A percentile compares a stretch with the other conserved stretches of the same genome.
Conservation (phyloP, 176 grass and related monocot species). For the Sorghum bicolor region DNA sequence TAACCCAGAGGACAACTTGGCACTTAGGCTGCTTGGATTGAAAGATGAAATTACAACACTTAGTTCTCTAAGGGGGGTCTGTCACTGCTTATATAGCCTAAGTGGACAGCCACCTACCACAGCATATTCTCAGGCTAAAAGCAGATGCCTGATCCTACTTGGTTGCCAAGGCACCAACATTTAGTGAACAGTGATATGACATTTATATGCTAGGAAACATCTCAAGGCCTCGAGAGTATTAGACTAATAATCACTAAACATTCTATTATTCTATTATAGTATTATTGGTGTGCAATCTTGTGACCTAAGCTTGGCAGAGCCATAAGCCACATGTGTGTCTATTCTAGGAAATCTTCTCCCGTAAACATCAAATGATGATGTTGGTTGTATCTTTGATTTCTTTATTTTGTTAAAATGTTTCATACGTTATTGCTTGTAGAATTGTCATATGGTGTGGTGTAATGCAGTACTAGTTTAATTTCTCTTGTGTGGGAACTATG, state of each 20-base stretch:
- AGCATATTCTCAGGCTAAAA: no score
- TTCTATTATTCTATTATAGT: not conserved
- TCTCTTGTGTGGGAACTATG: not conserved
- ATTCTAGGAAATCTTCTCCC: not conserved
- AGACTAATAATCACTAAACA: not conserved
- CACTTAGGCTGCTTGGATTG: no score
- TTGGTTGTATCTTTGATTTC: not conserved
- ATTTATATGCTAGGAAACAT: constrained; percentile 7
- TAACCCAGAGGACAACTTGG: no score
- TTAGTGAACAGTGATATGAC: not conserved
- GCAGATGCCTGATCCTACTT: no score
- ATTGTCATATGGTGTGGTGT: not conserved
- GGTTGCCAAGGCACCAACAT: no score
- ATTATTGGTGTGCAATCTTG: not conserved
- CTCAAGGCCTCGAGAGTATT: not conserved
- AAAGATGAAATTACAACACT: no score
- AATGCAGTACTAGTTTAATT: not conserved
- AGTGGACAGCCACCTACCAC: no score
- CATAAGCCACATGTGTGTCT: not conserved
- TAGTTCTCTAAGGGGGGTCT: no score
- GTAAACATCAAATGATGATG: not conserved
- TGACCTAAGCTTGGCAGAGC: not conserved
- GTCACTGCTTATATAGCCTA: no score
- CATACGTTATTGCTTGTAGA: not conserved
- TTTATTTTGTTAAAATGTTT: constrained; percentile 6